Conservation (phyloP, 495 filamentous ascomycete species). For the Penicillium pulvis region DNA sequence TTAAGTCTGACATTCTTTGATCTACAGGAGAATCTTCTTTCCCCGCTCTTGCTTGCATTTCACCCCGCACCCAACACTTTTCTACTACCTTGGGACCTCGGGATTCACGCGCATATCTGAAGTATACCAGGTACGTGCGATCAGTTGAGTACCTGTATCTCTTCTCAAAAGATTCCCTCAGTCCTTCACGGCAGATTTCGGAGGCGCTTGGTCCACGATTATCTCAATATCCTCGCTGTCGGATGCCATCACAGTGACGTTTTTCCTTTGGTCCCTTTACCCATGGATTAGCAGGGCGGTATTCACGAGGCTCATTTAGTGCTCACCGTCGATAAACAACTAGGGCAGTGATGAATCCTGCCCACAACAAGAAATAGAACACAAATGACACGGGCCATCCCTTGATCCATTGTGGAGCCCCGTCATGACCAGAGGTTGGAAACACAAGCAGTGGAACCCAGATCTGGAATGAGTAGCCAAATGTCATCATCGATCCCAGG, state of each 20-base stretch:
- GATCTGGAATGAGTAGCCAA: slow-evolving; percentile 51
- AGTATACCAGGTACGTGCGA: too few species aligned
- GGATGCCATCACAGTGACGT: background rate
- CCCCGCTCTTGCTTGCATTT: slow-evolving; percentile 7
- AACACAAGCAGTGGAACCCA: slow-evolving; percentile 49
- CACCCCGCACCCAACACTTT: background rate
- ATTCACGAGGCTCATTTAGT: background rate
- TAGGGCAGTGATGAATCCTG: slow-evolving; percentile 40
- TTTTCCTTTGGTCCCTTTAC: slow-evolving; percentile 21
- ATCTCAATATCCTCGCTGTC: slow-evolving; percentile 8
- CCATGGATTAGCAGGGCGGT: background rate
- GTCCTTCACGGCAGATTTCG: background rate
- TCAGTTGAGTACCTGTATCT: too few species aligned
- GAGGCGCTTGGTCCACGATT: slow-evolving; percentile 1
- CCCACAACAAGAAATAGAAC: slow-evolving; percentile 46
- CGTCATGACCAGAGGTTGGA: slow-evolving; percentile 43
- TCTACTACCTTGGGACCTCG: background rate
- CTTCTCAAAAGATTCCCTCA: background rate
- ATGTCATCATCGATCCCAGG: slow-evolving; percentile 53
- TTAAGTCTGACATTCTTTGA: slow-evolving; percentile 8
- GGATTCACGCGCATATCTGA: too few species aligned
- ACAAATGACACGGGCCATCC: slow-evolving; percentile 46
- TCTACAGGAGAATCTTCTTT: slow-evolving; percentile 1
- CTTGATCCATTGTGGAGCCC: slow-evolving; percentile 48
- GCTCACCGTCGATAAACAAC: slow-evolving; percentile 37